phyloP scores from a whole-genome alignment of 441 rosid species.

The Brassica hybrid region DNA sequence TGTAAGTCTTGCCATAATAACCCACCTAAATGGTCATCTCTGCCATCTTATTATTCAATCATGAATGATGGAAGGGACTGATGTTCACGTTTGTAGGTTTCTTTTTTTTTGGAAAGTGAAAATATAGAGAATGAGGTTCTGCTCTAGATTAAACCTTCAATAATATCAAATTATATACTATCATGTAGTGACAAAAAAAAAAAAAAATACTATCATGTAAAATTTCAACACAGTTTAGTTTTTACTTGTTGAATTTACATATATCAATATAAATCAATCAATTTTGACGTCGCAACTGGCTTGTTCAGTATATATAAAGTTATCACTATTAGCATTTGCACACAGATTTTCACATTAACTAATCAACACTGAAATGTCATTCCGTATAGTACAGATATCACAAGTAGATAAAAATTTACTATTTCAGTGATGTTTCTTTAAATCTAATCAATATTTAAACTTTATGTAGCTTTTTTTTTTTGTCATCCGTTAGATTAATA shows the following conservation, averaged over 20 bases:
- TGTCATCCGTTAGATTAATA: no score
- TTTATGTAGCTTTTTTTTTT: background rate
- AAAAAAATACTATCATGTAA: background rate
- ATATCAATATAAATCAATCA: background rate
- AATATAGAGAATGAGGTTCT: background rate
- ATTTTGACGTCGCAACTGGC: background rate
- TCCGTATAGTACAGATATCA: conserved; percentile 19
- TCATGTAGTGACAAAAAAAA: no score
- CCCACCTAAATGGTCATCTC: background rate
- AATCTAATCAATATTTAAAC: background rate
- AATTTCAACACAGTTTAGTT: background rate
- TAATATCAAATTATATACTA: conserved; percentile 1
- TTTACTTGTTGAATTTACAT: background rate
- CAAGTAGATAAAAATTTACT: conserved; percentile 15
- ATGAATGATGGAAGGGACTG: background rate
- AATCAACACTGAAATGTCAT: background rate
- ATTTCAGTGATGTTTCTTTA: background rate
- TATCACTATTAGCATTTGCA: background rate
- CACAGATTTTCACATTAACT: background rate
- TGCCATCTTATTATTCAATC: background rate
- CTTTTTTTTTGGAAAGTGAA: background rate
- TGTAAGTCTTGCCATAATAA: background rate
- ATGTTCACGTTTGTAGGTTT: background rate
- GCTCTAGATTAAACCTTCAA: background rate
- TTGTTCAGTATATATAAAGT: background rate